Evolutionary conservation across 345 rosid genomes (phyloP), one percentile per base, ranked within the genome.

Genomic region (Hibiscus syriacus): DNA sequence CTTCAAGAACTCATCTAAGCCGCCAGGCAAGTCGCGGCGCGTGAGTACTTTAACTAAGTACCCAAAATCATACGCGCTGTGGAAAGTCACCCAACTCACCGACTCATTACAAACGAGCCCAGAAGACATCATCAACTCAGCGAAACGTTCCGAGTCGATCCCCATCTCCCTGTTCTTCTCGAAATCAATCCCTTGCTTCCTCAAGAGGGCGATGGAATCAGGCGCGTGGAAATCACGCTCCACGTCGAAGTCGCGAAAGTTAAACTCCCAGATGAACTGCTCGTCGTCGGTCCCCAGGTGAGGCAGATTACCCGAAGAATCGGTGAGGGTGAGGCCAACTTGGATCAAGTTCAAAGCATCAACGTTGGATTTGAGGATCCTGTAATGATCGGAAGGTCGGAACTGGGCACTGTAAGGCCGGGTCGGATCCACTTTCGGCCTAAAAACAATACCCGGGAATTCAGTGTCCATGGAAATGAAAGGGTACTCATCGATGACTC

Each of bases 31-130:
- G 2, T 45, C 52, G 26, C 84, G 81, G 68, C 85, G 85, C 64
- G 97, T 92, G 75, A 92, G 84, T 14, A 84, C 81, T 77, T 93
- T 93, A 48, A 93, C 81, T 4, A 93, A 55, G 77, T 93, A 93
- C 55, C 98, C 97, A 60, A 91, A 93, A 74, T 93, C 98, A 39
- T 92, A 88, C 63, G 95, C 95, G 85, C 96, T 83, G 77, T 90
- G 98, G 61, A 92, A 92, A 13, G 91, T 85, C n/a, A 92, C 95
- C 97, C 97, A 92, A 67, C 91, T 90, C 74, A 92, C 95, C 0
- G 82, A 68, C 4, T 83, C 86, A 60, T 86, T 90, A 59, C 92
- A 82, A 19, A 92, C 83, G 20, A 92, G 80, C 5, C 98, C 98
- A 1, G 97, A 86, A 0, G 97, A 86, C 91, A 92, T 90, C 83